These are phyloP conservation scores for Cladosporium colombiae DNA, from an alignment of 2,329 filamentous ascomycete species.

Conservation along the genomic window DNA sequence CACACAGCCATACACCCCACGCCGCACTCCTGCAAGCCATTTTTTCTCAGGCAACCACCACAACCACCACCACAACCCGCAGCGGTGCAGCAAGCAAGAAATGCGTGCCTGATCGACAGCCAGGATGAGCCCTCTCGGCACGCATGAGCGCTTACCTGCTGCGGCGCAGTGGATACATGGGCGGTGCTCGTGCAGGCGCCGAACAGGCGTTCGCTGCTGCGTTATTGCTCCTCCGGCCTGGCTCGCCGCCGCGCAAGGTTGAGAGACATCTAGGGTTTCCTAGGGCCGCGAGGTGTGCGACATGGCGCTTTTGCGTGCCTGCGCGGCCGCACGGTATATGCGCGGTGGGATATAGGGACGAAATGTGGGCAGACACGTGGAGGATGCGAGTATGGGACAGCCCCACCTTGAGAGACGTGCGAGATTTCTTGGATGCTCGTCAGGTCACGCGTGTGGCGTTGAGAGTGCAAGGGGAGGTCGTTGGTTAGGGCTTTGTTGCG, in stretches of 20 bases:
- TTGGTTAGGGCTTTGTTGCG: background rate
- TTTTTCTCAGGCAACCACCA: background rate
- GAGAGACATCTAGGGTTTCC: conserved; percentile 4
- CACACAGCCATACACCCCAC: background rate
- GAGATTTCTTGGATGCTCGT: background rate
- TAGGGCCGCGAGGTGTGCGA: background rate
- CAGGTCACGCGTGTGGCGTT: background rate
- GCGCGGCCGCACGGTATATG: conserved; percentile 8
- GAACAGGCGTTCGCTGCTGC: conserved; percentile 10
- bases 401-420: background rate
- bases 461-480: background rate
- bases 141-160: conserved; percentile 5
- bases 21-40: background rate
- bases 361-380: conserved; percentile 3
- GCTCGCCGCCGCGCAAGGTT: background rate
- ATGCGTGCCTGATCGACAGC: conserved; percentile 15
- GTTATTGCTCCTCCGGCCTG: background rate
- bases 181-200: conserved; percentile 10
- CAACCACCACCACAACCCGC: background rate
- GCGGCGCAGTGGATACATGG: background rate
- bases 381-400: background rate
- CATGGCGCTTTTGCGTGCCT: background rate
- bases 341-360: conserved; percentile 1
- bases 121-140: background rate
- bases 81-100: background rate